These are phyloP conservation scores for Podospora pseudocomata DNA, from an alignment of 495 filamentous ascomycete species.

Conservation along the genomic window DNA sequence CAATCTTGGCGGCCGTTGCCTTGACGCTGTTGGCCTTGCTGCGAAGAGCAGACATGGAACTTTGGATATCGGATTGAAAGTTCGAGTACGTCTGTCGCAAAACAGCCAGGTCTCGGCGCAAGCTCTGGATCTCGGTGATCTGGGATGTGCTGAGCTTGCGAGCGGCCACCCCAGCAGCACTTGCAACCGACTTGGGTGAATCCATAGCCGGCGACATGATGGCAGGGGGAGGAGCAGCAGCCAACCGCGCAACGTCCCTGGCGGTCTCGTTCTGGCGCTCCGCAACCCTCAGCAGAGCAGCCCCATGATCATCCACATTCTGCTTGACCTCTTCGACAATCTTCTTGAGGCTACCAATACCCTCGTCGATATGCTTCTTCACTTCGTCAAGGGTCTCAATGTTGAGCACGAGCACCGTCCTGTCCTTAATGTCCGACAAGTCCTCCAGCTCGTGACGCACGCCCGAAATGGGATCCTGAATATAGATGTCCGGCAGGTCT, in stretches of 20 bases:
- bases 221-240: constrained; percentile 57
- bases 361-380: constrained; percentile 92
- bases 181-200: constrained; percentile 27
- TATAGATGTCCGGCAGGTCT: constrained; percentile 94
- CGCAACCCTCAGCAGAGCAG: constrained; percentile 78
- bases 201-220: constrained; percentile 36
- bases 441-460: constrained; percentile 95
- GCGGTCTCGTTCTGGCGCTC: constrained; percentile 87
- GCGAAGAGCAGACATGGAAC: constrained; percentile 78
- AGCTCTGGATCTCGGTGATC: constrained; percentile 68
- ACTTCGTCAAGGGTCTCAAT: constrained; percentile 95
- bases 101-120: constrained; percentile 88
- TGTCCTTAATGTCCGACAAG: constrained; percentile 89
- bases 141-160: constrained; percentile 49
- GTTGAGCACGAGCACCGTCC: constrained; percentile 89
- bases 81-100: constrained; percentile 89
- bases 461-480: constrained; percentile 91
- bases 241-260: constrained; percentile 83
- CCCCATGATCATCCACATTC: constrained; percentile 73
- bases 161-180: constrained; percentile 15
- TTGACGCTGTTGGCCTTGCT: constrained; percentile 79
- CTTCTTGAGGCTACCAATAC: constrained; percentile 71
- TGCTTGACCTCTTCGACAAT: constrained; percentile 79
- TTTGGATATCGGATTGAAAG: constrained; percentile 82
- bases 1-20: constrained; percentile 61